A percentile compares a stretch with the other conserved stretches of the same genome.
phyloP scores from a whole-genome alignment of 2,329 filamentous ascomycete genomes.

The Aspergillus aculeatinus region DNA sequence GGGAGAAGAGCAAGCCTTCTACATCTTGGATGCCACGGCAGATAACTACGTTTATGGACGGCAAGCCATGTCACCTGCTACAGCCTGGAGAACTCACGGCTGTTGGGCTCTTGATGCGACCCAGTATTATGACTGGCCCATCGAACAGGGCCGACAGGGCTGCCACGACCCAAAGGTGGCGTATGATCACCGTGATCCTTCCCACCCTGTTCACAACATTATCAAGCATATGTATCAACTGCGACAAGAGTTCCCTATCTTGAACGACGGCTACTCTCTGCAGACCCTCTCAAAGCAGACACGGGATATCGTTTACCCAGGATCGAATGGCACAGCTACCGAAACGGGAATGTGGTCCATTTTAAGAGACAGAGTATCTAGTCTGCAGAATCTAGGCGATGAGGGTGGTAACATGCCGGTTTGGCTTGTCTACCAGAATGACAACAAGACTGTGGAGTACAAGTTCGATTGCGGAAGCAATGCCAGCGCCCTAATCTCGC shows the following conservation, averaged over 20 bases:
- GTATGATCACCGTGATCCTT: constrained; percentile 63
- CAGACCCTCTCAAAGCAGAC: constrained; percentile 59
- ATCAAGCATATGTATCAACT: constrained; percentile 63
- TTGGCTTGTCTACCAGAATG: constrained; percentile 49
- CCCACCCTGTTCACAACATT: constrained; percentile 60
- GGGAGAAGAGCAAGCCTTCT: constrained; percentile 67
- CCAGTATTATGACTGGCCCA: constrained; percentile 59
- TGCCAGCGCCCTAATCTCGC: constrained; percentile 54
- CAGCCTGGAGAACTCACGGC: constrained; percentile 64
- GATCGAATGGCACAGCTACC: constrained; percentile 53
- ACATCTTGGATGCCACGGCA: constrained; percentile 63
- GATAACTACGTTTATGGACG: constrained; percentile 66
- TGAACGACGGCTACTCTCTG: constrained; percentile 61
- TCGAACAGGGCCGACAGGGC: constrained; percentile 54
- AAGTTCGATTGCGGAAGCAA: constrained; percentile 57
- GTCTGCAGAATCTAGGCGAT: constrained; percentile 53
- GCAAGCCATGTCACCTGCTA: constrained; percentile 60
- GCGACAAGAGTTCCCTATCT: constrained; percentile 54
- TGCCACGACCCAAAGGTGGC: constrained; percentile 59
- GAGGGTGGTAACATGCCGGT: constrained; percentile 47
- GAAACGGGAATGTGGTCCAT: constrained; percentile 63
- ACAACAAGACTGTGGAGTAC: constrained; percentile 53
- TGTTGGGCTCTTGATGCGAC: constrained; percentile 59
- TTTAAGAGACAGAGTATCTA: constrained; percentile 50
- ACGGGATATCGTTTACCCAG: constrained; percentile 50